phyloP scores from a whole-genome alignment of 2,329 filamentous ascomycete genomes.

The Sporothrix phasma region DNA sequence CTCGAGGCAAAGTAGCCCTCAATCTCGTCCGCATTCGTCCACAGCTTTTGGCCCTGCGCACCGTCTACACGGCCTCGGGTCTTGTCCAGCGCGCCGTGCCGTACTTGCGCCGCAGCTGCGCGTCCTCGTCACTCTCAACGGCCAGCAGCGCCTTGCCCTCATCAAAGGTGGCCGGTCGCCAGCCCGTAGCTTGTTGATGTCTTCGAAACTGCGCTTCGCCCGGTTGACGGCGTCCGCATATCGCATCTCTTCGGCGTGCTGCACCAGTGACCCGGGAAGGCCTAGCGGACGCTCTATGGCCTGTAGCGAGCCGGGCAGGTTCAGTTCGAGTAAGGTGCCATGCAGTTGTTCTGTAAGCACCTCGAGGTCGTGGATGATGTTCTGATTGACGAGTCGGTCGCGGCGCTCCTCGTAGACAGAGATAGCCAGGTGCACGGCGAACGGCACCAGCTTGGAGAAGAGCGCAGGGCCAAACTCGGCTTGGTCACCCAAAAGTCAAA shows the following conservation, averaged over 20 bases:
- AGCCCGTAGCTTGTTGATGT: constrained; percentile 80
- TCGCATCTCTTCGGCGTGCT: constrained; percentile 87
- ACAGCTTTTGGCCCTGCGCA: constrained; percentile 56
- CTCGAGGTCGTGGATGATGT: constrained; percentile 77
- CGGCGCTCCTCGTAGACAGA: constrained; percentile 90
- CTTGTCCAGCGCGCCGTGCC: constrained; percentile 82
- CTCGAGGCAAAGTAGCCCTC: constrained; percentile 71
- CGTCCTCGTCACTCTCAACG: constrained; percentile 76
- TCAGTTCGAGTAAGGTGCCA: constrained; percentile 68
- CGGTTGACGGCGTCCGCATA: constrained; percentile 79
- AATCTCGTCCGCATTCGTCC: constrained; percentile 66
- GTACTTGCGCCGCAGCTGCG: constrained; percentile 62
- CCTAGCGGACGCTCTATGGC: constrained; percentile 91
- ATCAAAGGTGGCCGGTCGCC: constrained; percentile 70
- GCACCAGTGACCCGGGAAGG: constrained; percentile 70
- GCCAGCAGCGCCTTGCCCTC: constrained; percentile 72
- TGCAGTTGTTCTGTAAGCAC: constrained; percentile 70
- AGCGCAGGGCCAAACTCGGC: constrained; percentile 74
- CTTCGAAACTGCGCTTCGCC: constrained; percentile 69
- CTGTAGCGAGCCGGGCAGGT: constrained; percentile 84
- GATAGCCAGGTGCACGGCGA: constrained; percentile 87
- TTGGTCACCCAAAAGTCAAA: constrained; percentile 69
- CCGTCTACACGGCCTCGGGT: constrained; percentile 59
- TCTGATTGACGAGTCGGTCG: constrained; percentile 82
- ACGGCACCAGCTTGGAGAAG: constrained; percentile 87